Evolutionary conservation across 176 grass and related monocot genomes (phyloP).

Genomic region (Pontederia paniculata): DNA sequence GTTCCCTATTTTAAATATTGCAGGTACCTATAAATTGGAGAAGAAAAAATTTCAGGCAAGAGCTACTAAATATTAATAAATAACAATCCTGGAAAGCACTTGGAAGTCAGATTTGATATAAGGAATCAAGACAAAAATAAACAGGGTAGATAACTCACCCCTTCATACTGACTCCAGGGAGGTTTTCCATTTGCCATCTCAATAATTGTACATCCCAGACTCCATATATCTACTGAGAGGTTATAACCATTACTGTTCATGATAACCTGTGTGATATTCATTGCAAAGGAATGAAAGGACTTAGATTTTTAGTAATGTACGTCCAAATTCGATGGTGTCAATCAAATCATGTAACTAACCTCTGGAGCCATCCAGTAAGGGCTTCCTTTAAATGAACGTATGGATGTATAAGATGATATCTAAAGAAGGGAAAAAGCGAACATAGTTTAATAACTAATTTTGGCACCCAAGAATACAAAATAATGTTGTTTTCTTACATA

Average conservation of each 20-base stretch:
- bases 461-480: neutral
- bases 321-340: neutral
- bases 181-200: conserved; percentile 93
- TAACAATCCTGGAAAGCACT: neutral
- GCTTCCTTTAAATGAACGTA: conserved; percentile 89
- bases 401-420: conserved; percentile 79
- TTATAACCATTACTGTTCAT: conserved; percentile 77
- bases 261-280: conserved; percentile 51
- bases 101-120: neutral
- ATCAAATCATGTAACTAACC: conserved; percentile 29
- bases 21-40: conserved; percentile 53
- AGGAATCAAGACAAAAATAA: neutral
- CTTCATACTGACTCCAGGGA: conserved; percentile 90
- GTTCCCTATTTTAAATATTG: conserved; percentile 96
- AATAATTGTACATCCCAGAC: conserved; percentile 88
- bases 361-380: conserved; percentile 99
- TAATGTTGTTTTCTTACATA: neutral
- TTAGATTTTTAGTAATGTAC: neutral
- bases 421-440: conserved; percentile 9
- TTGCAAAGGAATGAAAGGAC: neutral
- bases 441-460: too few species aligned
- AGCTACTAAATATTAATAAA: conserved; percentile 9
- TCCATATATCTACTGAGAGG: conserved; percentile 93
- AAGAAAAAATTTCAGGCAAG: neutral
- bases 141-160: conserved; percentile 33